Base-by-base conservation (phyloP, 192 early-diverging fungal genomes). In the Chytriomyces hyalinus region DNA sequence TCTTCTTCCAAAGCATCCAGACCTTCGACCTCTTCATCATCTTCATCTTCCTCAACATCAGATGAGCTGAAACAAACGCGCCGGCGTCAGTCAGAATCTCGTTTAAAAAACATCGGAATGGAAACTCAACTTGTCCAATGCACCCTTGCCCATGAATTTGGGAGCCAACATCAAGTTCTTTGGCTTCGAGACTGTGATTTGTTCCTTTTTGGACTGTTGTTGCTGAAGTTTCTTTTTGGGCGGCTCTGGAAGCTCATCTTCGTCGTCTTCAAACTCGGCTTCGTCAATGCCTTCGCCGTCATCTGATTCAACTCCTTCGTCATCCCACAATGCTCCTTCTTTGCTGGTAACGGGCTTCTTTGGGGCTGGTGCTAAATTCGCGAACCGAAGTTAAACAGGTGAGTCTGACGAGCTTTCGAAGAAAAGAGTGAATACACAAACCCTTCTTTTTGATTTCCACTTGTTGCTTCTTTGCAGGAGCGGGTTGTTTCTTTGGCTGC, bases 281-380 rank as follows among this genome's bases (percentile, higher is more conserved):
- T 62, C 69, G 9, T 53, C 57, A 20, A 60, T 74, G 46, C 57
- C 78, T 10, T 80, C 78, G 36, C 36, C 36, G 28, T 73, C 84
- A 69, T 67, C 74, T 50, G 64, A 60, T 11, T 79, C 84, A 15
- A 51, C 62, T 22, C 81, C 80, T 7, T 65, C 67, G 57, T 67
- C 78, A 43, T 72, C 76, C 45, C 82, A 76, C 47, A 73, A 49
- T 1, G 57, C 70, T 24, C 26, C 24, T n/a, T 61, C 75, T 4
- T 65, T 15, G 8, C 17, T 48, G 17, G n/a, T 5, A 20, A 65
- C 65, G 43, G 65, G 44, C 48, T 49, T 53, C 48, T 49, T 44
- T 45, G 17, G 36, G 22, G 46, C 57, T 51, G 26, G 59, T 77
- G 26, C 69, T 77, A 22, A 10, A 15, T 22, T 26, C 9, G 36